These are phyloP conservation scores for Gaertneriomyces semiglobifer DNA, from an alignment of 192 early-diverging fungal species.

Conservation along the genomic window DNA sequence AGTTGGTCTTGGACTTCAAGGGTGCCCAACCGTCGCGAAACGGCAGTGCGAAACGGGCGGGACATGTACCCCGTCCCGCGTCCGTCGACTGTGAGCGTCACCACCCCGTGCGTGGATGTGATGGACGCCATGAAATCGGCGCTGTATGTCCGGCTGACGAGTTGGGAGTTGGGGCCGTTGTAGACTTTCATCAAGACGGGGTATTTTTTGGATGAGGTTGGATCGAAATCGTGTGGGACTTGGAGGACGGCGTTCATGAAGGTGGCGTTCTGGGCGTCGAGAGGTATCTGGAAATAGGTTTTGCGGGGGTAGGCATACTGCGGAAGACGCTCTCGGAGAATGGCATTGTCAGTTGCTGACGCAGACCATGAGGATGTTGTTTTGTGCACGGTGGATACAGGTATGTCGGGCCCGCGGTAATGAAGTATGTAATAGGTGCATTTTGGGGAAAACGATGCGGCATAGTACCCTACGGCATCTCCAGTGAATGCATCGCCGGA, in stretches of 20 bases:
- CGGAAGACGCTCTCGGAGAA: constrained; percentile 43
- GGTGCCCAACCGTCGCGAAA: constrained; percentile 75
- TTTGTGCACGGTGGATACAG: constrained; percentile 58
- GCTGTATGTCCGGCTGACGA: constrained; percentile 34
- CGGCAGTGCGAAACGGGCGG: constrained; percentile 69
- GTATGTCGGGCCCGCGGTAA: constrained; percentile 83
- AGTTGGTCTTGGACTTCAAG: constrained; percentile 85
- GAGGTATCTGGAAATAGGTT: constrained; percentile 42
- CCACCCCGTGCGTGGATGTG: constrained; percentile 39
- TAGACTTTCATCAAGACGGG: constrained; percentile 82
- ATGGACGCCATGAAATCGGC: constrained; percentile 50
- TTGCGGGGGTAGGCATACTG: constrained; percentile 60
- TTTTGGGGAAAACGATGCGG: constrained; percentile 67
- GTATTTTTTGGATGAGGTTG: constrained; percentile 54
- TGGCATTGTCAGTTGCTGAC: constrained; percentile 37
- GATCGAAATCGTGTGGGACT: constrained; percentile 76
- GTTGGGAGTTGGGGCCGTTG: constrained; percentile 89
- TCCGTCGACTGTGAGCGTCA: constrained; percentile 64
- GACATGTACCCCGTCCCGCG: constrained; percentile 88
- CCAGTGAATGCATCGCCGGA: background rate
- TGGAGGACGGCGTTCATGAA: constrained; percentile 75
- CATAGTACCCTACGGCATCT: constrained; percentile 60
- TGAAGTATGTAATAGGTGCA: constrained; percentile 69
- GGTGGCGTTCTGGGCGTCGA: constrained; percentile 34
- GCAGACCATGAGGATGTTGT: background rate